phyloP scores from a whole-genome alignment of 805 yeast species.

The Wickerhamiella allomyrinae region DNA sequence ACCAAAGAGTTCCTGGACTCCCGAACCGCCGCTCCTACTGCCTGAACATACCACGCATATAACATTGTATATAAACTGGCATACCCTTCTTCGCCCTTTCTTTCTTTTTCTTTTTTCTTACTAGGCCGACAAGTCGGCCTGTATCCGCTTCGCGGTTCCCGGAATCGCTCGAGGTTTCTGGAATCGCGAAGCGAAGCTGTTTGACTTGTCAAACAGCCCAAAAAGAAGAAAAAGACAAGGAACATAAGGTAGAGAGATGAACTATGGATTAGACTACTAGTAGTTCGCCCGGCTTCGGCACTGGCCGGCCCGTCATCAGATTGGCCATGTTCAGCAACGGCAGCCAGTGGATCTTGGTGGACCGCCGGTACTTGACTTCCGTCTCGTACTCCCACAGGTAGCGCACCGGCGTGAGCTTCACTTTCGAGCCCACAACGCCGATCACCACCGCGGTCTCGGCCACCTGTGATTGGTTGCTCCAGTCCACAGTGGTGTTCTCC shows the following conservation, averaged over 20 bases:
- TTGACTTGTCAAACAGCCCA: too few species aligned
- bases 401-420: conserved; percentile 60
- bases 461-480: conserved; percentile 5
- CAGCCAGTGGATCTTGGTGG: conserved; percentile 78
- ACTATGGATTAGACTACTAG: not conserved
- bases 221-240: too few species aligned
- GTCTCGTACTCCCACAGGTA: conserved; percentile 79
- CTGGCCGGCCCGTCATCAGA: conserved; percentile 43
- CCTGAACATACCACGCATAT: not conserved
- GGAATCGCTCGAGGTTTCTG: too few species aligned
- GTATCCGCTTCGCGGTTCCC: too few species aligned
- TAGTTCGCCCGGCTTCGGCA: conserved; percentile 4
- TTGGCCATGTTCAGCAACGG: conserved; percentile 64
- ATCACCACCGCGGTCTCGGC: conserved; percentile 43
- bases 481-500: conserved; percentile 31
- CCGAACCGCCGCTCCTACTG: too few species aligned
- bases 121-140: too few species aligned
- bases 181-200: too few species aligned
- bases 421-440: conserved; percentile 67
- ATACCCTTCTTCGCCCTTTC: not conserved
- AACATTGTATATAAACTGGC: not conserved
- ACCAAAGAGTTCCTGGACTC: conserved; percentile 14
- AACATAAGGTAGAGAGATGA: too few species aligned
- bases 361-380: conserved; percentile 65
- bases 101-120: not conserved